Evolutionary conservation across 768 basidiomycete species (phyloP).

Genomic region (Melanogaster broomeanus): DNA sequence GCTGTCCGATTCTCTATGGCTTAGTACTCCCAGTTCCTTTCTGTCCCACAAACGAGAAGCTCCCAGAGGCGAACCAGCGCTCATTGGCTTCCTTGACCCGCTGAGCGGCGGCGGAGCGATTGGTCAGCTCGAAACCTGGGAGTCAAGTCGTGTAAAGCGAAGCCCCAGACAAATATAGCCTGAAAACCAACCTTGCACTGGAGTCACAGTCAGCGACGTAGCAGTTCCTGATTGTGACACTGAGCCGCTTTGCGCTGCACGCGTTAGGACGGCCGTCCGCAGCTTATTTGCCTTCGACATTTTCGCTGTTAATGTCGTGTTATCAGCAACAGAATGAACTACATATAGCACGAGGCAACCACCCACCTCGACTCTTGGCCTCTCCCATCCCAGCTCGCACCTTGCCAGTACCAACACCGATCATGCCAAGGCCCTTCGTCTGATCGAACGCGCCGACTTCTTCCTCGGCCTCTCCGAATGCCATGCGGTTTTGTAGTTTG

Average conservation of each 20-base stretch:
- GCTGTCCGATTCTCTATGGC: too few species aligned
- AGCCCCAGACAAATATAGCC: neutral
- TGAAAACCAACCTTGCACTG: conserved; percentile 78
- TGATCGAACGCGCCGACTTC: conserved; percentile 97
- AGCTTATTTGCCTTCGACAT: conserved; percentile 93
- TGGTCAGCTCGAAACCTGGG: conserved; percentile 90
- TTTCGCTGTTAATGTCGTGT: conserved; percentile 63
- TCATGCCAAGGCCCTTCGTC: conserved; percentile 98
- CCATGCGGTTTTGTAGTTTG: conserved; percentile 96
- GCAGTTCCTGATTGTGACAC: conserved; percentile 79
- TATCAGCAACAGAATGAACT: conserved; percentile 1
- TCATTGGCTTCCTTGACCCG: conserved; percentile 96
- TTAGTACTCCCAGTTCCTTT: conserved; percentile 40
- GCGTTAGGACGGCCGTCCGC: conserved; percentile 80
- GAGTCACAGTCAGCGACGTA: conserved; percentile 92
- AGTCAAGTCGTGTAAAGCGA: conserved; percentile 10
- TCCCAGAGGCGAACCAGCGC: conserved; percentile 90
- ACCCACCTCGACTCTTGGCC: conserved; percentile 85
- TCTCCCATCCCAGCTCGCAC: conserved; percentile 88
- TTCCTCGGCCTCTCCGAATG: conserved; percentile 92
- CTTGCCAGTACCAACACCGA: conserved; percentile 83
- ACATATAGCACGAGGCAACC: neutral
- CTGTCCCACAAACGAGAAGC: conserved; percentile 75
- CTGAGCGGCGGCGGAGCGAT: conserved; percentile 81
- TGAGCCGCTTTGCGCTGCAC: conserved; percentile 61